phyloP scores from a whole-genome alignment of 495 filamentous ascomycete species.

The Wilcoxina mikolae region DNA sequence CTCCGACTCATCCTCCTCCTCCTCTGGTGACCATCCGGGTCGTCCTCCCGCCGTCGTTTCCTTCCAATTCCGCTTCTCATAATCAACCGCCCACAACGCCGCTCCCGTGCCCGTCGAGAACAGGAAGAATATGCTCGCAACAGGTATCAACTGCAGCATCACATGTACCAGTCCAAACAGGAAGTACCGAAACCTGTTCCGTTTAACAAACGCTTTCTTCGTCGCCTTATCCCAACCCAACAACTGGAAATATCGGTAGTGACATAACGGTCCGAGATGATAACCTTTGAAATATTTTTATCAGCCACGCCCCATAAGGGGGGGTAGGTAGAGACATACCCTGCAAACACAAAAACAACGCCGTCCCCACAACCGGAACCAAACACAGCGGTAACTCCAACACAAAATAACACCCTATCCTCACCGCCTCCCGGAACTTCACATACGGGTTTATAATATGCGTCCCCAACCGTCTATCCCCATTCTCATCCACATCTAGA shows the following conservation, averaged over 20 bases:
- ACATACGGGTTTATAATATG: constrained; percentile 53
- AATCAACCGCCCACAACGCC: constrained; percentile 69
- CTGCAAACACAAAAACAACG: constrained; percentile 61
- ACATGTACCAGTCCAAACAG: constrained; percentile 43
- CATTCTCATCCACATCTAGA: constrained; percentile 42
- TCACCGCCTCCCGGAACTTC: constrained; percentile 42
- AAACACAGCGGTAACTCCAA: constrained; percentile 81
- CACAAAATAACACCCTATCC: constrained; percentile 67
- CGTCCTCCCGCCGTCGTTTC: not conserved
- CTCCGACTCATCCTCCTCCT: not conserved
- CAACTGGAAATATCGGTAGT: constrained; percentile 71
- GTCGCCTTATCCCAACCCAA: constrained; percentile 57
- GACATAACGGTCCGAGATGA: constrained; percentile 43
- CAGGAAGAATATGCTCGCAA: constrained; percentile 67
- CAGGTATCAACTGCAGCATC: constrained; percentile 57
- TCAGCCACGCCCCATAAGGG: too few species aligned
- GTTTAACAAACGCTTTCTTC: constrained; percentile 49
- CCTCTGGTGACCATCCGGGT: not conserved
- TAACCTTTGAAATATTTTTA: constrained; percentile 30
- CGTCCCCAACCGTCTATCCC: constrained; percentile 58
- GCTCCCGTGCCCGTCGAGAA: constrained; percentile 78
- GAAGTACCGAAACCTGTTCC: constrained; percentile 59
- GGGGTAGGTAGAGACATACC: constrained; percentile 36
- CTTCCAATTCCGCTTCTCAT: constrained; percentile 8
- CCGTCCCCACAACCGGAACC: constrained; percentile 75